Conservation (phyloP, 169 alveolate species). For the Plasmodium reichenowi region DNA sequence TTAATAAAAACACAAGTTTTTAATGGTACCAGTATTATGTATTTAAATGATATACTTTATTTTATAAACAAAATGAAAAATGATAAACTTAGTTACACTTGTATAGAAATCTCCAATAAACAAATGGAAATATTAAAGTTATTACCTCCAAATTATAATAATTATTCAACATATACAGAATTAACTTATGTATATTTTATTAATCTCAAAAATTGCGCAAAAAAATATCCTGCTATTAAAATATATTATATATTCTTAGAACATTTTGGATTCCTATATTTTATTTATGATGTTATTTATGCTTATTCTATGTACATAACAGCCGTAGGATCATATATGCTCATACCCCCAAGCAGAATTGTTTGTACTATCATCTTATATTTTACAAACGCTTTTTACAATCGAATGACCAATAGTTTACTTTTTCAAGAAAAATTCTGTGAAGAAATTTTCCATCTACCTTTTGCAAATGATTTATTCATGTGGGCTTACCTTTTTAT, state of each 20-base stretch:
- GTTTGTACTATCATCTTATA: slow-evolving; percentile 60
- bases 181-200: slow-evolving; percentile 66
- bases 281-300: slow-evolving; percentile 51
- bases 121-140: slow-evolving; percentile 67
- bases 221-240: slow-evolving; percentile 66
- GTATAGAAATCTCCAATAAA: slow-evolving; percentile 67
- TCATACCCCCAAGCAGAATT: slow-evolving; percentile 65
- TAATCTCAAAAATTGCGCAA: slow-evolving; percentile 58
- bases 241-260: slow-evolving; percentile 63
- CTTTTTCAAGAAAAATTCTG: slow-evolving; percentile 66
- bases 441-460: slow-evolving; percentile 49
- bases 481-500: slow-evolving; percentile 71
- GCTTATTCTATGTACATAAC: slow-evolving; percentile 73
- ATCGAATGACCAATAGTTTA: slow-evolving; percentile 67
- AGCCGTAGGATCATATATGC: slow-evolving; percentile 53
- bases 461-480: slow-evolving; percentile 65
- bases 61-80: slow-evolving; percentile 39
- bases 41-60: slow-evolving; percentile 48
- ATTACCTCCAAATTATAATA: slow-evolving; percentile 55
- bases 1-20: slow-evolving; percentile 57
- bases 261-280: slow-evolving; percentile 60
- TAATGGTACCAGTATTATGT: slow-evolving; percentile 65
- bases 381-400: slow-evolving; percentile 55
- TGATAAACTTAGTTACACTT: slow-evolving; percentile 49
- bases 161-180: slow-evolving; percentile 67